Base-by-base conservation (phyloP, 2,329 filamentous ascomycete species). In the Fusarium sp. region DNA sequence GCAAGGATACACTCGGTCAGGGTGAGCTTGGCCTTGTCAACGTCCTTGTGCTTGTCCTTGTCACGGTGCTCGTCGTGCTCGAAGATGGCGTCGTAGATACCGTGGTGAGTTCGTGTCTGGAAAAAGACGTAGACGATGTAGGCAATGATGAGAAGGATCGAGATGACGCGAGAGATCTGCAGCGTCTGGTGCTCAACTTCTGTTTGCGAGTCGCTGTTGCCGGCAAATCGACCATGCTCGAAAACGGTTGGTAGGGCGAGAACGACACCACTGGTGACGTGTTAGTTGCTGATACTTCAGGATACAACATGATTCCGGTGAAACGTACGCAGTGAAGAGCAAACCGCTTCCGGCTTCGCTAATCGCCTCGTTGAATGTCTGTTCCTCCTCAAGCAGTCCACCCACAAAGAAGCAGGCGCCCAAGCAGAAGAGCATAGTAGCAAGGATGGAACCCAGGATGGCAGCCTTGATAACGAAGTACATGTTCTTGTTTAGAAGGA, bases 391-490 rank as follows among this genome's bases (percentile, higher is more conserved):
- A 64, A 87, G 86, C 39, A 96, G 74, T 10, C 95, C 94, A 45
- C 94, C 94, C 25, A 91, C 88, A 71, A 96, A 90, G 85, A 97
- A 97, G 81, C 94, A 97, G 62, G 92, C 79, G 0, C 95, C 95
- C 30, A 97, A 83, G 76, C 94, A 97, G 1, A 97, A 86, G 52
- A 97, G 84, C 84, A 97, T 89, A 35, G 95, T 97, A 14, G 95
- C 94, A 37, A 97, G 82, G 52, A 97, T 93, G 0, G 94, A 96
- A 39, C 95, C 94, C 0, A 97, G 84, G 65, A 97, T 95, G 30
- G 95, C 94, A 63, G 94, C 94, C 79, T 94, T 91, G 76, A 97
- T 94, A 76, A 97, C 93, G n/a, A 88, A 87, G 69, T 92, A 91
- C 81, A 85, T 82, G 61, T 86, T 75, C 2, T 85, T 82, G 13